Evolutionary conservation across 2,329 filamentous ascomycete genomes (phyloP).

Genomic region (Talaromyces islandicus): DNA sequence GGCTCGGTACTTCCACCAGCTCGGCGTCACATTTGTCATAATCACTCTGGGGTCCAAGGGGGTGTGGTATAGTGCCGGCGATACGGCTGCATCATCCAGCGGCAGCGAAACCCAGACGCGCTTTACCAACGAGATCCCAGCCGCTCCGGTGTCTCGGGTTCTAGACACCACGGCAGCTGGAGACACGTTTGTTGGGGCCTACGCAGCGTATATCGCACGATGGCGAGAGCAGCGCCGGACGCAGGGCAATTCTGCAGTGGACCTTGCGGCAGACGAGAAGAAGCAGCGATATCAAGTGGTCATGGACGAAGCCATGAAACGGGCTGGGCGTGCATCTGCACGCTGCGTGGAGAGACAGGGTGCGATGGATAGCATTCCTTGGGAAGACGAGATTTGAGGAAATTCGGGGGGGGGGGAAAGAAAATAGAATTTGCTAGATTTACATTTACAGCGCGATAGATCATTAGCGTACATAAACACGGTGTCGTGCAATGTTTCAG

Average conservation of each 20-base stretch:
- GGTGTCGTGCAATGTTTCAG: background rate
- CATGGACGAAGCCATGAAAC: conserved; percentile 39
- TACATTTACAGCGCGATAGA: background rate
- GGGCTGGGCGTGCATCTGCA: conserved; percentile 40
- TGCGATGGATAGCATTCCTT: conserved; percentile 45
- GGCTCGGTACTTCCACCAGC: conserved; percentile 55
- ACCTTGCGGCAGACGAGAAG: conserved; percentile 29
- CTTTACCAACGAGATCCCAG: conserved; percentile 46
- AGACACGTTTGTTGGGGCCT: conserved; percentile 88
- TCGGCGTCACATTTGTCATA: conserved; percentile 70
- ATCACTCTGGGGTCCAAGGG: conserved; percentile 79
- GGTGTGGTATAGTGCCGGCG: conserved; percentile 59
- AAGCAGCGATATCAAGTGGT: conserved; percentile 34
- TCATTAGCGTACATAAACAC: background rate
- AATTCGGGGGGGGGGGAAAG: background rate
- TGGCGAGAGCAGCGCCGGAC: conserved; percentile 34
- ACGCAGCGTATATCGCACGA: conserved; percentile 66
- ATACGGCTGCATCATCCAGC: conserved; percentile 18
- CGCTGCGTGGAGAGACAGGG: conserved; percentile 40
- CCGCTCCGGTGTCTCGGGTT: conserved; percentile 63
- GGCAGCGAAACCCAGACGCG: conserved; percentile 13
- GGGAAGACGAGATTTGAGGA: conserved; percentile 37
- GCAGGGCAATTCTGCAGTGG: conserved; percentile 48
- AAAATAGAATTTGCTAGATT: background rate
- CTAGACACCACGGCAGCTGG: conserved; percentile 92